Base-by-base conservation (phyloP, 495 filamentous ascomycete genomes). In the Lasiosphaeria hispida region DNA sequence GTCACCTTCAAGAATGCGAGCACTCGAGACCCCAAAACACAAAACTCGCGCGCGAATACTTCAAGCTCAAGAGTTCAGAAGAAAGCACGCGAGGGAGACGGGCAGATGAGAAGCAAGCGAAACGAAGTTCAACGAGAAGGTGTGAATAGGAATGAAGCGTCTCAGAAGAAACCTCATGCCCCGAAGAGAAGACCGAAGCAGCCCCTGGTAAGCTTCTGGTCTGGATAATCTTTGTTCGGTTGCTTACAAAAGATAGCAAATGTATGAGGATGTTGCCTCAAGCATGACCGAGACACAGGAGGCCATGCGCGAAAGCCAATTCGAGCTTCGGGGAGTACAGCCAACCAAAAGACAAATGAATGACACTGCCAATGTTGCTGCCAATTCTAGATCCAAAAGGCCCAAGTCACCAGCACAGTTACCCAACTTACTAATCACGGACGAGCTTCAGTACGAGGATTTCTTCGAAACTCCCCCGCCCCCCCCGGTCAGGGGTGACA, bases 131-230 rank as follows among this genome's bases (percentile, higher is more conserved):
- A 2, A 5, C 23, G 23, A 30, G 23, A 5, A 30, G 5, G 23
- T n/a, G 13, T 4, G 8, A 11, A 19, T 10, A 53, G 30, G 37
- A 57, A 54, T 19, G 41, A 37, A 9, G 19, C 38, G 0, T 15
- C 19, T 35, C 48, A 43, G 37, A 58, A 43, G 38, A n/a, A 42
- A 39, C 36, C n/a, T 14, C 19, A 35, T 10, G 48, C 8, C 13
- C 51, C 56, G 10, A 66, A 47, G 23, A 56, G 64, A 34, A 66
- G 55, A 34, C 55, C 64, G 13, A 66, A 66, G 51, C 53, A 35
- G 19, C 61, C 64, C 10, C 35, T 64, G 51, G 64, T 64, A 57
- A 36, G 64, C 49, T 36, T 33, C 0, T 30, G 1, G 30, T 37
- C 15, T n/a, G 10, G 14, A 10, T 19, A 10, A 48, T 34, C 3